Conservation (phyloP, 768 basidiomycete genomes). For the Boletus bicolor region DNA sequence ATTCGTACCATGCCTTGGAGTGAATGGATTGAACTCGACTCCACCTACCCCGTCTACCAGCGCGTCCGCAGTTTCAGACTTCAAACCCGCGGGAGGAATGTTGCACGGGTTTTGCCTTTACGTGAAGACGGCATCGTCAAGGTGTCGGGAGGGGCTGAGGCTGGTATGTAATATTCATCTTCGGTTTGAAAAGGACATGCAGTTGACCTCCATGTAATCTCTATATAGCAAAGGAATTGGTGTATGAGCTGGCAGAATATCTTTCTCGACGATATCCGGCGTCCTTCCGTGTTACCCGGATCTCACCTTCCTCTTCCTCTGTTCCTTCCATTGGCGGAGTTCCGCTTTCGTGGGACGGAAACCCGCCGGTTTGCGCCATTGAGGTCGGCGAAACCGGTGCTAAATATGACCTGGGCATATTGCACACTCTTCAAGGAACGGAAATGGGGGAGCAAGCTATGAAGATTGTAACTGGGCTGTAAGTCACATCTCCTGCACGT, state of each 20-base stretch:
- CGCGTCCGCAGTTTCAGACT: slow-evolving; percentile 55
- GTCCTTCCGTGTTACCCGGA: slow-evolving; percentile 50
- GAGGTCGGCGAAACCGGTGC: slow-evolving; percentile 47
- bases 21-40: slow-evolving; percentile 74
- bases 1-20: slow-evolving; percentile 64
- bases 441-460: slow-evolving; percentile 49
- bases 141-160: slow-evolving; percentile 30
- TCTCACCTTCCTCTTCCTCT: slow-evolving; percentile 1
- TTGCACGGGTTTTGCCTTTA: slow-evolving; percentile 44
- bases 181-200: not conserved
- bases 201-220: not conserved
- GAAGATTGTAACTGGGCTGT: slow-evolving; percentile 61
- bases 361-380: slow-evolving; percentile 48
- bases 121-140: slow-evolving; percentile 39
- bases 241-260: slow-evolving; percentile 68
- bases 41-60: slow-evolving; percentile 52
- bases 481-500: slow-evolving; percentile 26
- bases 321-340: slow-evolving; percentile 22
- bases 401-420: slow-evolving; percentile 47
- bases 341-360: slow-evolving; percentile 39
- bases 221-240: slow-evolving; percentile 56
- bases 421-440: slow-evolving; percentile 15
- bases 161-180: slow-evolving; percentile 18
- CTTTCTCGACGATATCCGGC: slow-evolving; percentile 59
- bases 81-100: slow-evolving; percentile 44